These are phyloP conservation scores for Guadua angustifolia DNA, from an alignment of 176 grass and related monocot species.

Conservation along the genomic window DNA sequence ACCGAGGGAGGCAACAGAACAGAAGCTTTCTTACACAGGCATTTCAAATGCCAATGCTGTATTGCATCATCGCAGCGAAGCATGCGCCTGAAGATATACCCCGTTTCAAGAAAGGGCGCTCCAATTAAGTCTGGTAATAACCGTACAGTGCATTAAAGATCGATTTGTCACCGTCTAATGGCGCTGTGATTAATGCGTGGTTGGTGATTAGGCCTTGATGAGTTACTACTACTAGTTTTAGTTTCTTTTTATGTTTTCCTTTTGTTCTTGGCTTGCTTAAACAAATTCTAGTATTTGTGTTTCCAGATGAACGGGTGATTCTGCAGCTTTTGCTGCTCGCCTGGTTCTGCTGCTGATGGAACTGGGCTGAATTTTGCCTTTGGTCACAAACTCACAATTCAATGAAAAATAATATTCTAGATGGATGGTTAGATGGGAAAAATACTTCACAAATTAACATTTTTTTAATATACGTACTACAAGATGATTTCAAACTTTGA, in stretches of 20 bases:
- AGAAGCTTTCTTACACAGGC: neutral
- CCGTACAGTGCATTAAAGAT: neutral
- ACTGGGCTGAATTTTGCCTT: neutral
- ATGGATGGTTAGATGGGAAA: neutral
- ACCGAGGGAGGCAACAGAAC: neutral
- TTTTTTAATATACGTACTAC: no score
- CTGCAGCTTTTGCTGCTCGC: neutral
- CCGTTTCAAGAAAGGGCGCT: neutral
- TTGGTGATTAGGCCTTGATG: slow-evolving; percentile 30
- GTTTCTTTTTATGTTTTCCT: neutral
- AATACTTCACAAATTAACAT: no score
- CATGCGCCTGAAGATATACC: neutral
- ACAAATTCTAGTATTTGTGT: no score
- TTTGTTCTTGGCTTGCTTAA: slow-evolving; percentile 41
- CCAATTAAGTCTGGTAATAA: neutral
- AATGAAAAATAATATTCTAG: neutral
- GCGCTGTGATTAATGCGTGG: slow-evolving; percentile 36
- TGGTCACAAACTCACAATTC: neutral
- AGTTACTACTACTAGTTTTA: no score
- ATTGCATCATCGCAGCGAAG: slow-evolving; percentile 7
- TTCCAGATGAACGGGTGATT: slow-evolving; percentile 27
- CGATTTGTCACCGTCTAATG: slow-evolving; percentile 32
- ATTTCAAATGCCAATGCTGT: slow-evolving; percentile 40
- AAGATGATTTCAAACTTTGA: no score
- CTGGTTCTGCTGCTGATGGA: slow-evolving; percentile 20